Evolutionary conservation across 1,139 yeast genomes (phyloP).

Genomic region (Sugiyamaella castrensis): DNA sequence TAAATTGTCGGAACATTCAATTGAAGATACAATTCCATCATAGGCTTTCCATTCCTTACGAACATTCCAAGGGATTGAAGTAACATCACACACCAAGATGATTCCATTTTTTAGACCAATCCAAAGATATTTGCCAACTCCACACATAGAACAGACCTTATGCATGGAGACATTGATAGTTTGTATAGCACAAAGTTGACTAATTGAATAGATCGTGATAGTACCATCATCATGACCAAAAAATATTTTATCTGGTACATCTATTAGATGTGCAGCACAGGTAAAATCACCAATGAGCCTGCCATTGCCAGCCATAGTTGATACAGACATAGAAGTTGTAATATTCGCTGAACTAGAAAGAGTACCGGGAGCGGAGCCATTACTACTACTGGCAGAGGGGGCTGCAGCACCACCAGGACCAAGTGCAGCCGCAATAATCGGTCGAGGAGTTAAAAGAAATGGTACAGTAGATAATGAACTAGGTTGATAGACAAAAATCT

Average conservation of each 20-base stretch:
- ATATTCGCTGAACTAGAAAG: constrained; percentile 2
- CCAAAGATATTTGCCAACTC: constrained; percentile 40
- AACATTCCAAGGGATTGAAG: constrained; percentile 37
- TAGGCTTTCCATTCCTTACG: constrained; percentile 43
- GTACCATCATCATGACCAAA: constrained; percentile 46
- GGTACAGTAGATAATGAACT: constrained; percentile 16
- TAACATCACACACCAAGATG: constrained; percentile 38
- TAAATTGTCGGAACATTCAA: constrained; percentile 15
- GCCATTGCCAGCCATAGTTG: constrained; percentile 13
- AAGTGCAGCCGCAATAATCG: constrained; percentile 27
- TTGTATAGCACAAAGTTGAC: constrained; percentile 32
- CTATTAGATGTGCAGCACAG: constrained; percentile 32
- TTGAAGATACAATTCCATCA: constrained; percentile 31
- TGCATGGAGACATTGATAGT: constrained; percentile 37
- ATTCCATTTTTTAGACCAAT: constrained; percentile 41
- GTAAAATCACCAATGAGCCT: constrained; percentile 34
- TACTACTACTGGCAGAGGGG: constrained; percentile 5
- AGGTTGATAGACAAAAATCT: constrained; percentile 38
- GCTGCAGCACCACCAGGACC: constrained; percentile 3
- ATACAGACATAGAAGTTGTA: not conserved
- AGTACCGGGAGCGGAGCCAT: constrained; percentile 1
- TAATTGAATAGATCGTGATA: constrained; percentile 36
- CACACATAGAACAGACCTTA: constrained; percentile 35
- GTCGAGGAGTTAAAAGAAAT: constrained; percentile 31
- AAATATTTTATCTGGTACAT: constrained; percentile 34